Percentiles rank a stretch among this genome's conserved stretches.
phyloP scores from a whole-genome alignment of 1,284 basidiomycete genomes.

The Pyrrhoderma noxium region DNA sequence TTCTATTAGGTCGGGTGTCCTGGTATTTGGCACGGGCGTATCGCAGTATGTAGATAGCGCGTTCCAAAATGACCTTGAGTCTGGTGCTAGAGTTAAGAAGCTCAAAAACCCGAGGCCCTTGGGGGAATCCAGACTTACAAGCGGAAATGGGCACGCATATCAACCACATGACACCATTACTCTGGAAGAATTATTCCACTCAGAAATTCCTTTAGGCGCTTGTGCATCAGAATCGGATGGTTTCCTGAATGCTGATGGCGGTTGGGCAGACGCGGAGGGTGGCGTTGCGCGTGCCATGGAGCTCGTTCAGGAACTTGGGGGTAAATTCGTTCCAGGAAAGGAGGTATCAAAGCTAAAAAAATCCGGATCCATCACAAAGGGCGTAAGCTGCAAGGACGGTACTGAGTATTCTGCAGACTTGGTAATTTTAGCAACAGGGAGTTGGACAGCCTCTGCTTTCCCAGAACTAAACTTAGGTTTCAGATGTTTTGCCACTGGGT shows the following conservation, averaged over 20 bases:
- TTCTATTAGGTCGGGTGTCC: slow-evolving; percentile 61
- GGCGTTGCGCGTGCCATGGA: slow-evolving; percentile 54
- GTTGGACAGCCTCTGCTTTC: slow-evolving; percentile 81
- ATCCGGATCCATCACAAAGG: slow-evolving; percentile 36
- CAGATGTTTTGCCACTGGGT: slow-evolving; percentile 66
- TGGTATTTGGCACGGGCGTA: slow-evolving; percentile 39
- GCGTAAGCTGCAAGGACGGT: slow-evolving; percentile 61
- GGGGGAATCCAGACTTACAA: neutral
- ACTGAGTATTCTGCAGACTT: slow-evolving; percentile 45
- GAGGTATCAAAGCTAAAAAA: slow-evolving; percentile 45
- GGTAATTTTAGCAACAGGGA: slow-evolving; percentile 65
- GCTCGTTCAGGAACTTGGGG: slow-evolving; percentile 54
- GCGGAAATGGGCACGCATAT: no score
- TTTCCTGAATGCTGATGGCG: slow-evolving; percentile 73
- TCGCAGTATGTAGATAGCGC: slow-evolving; percentile 40
- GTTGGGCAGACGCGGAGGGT: slow-evolving; percentile 79
- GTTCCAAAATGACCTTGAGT: slow-evolving; percentile 49
- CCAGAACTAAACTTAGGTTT: slow-evolving; percentile 45
- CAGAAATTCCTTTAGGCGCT: slow-evolving; percentile 25
- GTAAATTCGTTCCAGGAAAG: slow-evolving; percentile 51
- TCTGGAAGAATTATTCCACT: slow-evolving; percentile 33
- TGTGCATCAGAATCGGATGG: slow-evolving; percentile 27
- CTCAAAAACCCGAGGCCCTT: slow-evolving; percentile 25
- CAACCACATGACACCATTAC: slow-evolving; percentile 2
- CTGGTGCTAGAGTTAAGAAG: slow-evolving; percentile 42